Percentiles rank a stretch among this genome's conserved stretches.
These are phyloP conservation scores for Aphanoascus verrucosus DNA, from an alignment of 2,329 filamentous ascomycete genomes.

Conservation along the genomic window DNA sequence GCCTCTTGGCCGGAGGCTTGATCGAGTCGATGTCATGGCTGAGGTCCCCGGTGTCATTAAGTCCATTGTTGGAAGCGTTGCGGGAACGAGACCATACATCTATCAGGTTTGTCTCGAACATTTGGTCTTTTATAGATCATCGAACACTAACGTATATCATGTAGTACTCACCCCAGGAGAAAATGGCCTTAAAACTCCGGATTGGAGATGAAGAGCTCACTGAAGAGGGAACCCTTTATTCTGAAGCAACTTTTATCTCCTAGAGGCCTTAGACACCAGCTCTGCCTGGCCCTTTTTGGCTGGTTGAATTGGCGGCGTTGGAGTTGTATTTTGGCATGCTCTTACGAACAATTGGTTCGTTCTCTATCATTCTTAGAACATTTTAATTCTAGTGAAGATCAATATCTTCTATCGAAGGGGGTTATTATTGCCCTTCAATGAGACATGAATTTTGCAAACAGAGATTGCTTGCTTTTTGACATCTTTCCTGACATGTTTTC, in stretches of 20 bases:
- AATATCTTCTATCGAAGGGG: not conserved
- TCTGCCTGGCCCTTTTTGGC: not conserved
- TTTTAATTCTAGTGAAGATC: constrained; percentile 10
- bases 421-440: constrained; percentile 6
- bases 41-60: constrained; percentile 95
- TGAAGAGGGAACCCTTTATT: constrained; percentile 71
- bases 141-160: constrained; percentile 18
- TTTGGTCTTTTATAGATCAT: not conserved
- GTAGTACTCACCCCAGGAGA: constrained; percentile 58
- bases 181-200: constrained; percentile 69
- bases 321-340: constrained; percentile 7
- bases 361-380: constrained; percentile 7
- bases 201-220: constrained; percentile 66
- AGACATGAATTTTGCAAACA: not conserved
- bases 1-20: constrained; percentile 56
- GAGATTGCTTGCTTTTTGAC: not conserved
- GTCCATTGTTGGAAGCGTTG: constrained; percentile 75
- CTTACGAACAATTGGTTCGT: not conserved
- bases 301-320: constrained; percentile 18
- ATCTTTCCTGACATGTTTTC: not conserved
- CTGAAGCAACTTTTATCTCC: constrained; percentile 94
- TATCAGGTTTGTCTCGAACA: constrained; percentile 59
- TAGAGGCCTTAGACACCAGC: constrained; percentile 23
- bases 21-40: constrained; percentile 90
- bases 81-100: constrained; percentile 92